These are phyloP conservation scores for Neospermospora avenae DNA, from an alignment of 2,329 filamentous ascomycete species.

Conservation along the genomic window DNA sequence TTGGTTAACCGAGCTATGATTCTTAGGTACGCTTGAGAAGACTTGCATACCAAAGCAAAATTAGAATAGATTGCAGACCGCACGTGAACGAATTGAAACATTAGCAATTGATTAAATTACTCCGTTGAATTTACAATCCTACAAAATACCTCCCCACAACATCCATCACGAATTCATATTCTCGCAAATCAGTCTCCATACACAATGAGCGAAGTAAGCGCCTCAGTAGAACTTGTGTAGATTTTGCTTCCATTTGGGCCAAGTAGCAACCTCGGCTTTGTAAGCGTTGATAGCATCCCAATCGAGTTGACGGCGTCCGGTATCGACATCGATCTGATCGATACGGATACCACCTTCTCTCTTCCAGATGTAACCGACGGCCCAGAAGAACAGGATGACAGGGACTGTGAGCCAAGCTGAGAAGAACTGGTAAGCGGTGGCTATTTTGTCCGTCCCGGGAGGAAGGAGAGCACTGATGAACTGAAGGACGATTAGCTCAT, in stretches of 20 bases:
- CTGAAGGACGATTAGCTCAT: not conserved
- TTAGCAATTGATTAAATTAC: no score
- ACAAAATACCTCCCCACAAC: no score
- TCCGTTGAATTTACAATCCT: no score
- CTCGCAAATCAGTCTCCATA: no score
- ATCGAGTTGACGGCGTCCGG: constrained; percentile 9
- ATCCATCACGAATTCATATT: no score
- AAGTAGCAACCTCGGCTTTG: constrained; percentile 3
- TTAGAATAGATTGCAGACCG: no score
- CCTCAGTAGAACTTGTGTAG: constrained; percentile 11
- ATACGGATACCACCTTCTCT: constrained; percentile 3
- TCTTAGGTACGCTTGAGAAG: no score
- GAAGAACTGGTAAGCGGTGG: constrained; percentile 9
- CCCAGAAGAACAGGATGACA: constrained; percentile 12
- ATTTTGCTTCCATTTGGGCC: constrained; percentile 8
- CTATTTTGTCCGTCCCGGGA: not conserved
- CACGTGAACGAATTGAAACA: no score
- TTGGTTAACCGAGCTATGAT: no score
- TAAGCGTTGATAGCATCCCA: constrained; percentile 12
- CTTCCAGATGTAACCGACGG: constrained; percentile 14
- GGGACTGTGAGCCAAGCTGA: constrained; percentile 14
- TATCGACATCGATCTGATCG: constrained; percentile 13
- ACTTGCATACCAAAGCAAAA: no score
- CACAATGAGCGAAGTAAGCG: not conserved
- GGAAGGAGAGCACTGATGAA: constrained; percentile 10